These are phyloP conservation scores for Colletotrichum coccodes DNA, from an alignment of 2,329 filamentous ascomycete species.

Conservation along the genomic window DNA sequence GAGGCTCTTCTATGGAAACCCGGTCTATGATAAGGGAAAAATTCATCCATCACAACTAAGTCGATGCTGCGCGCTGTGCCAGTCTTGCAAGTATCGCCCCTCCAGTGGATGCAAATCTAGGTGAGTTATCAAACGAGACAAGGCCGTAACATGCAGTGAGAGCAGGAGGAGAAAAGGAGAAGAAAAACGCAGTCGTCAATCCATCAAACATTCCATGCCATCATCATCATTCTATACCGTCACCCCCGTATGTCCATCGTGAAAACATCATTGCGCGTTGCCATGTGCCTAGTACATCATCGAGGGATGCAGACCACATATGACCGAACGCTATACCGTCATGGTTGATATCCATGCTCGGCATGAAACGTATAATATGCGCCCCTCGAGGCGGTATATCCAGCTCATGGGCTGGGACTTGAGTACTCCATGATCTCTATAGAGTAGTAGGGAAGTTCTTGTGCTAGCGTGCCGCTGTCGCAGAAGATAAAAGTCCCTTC, in stretches of 20 bases:
- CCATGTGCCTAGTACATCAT: not conserved
- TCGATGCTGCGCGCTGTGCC: conserved; percentile 8
- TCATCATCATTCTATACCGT: conserved; percentile 1
- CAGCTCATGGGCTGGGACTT: conserved; percentile 21
- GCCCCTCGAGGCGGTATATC: not conserved
- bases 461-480: conserved; percentile 49
- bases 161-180: not conserved
- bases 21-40: not conserved
- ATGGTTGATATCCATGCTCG: not conserved
- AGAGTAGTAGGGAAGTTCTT: conserved; percentile 61
- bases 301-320: not conserved
- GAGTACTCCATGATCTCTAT: conserved; percentile 59
- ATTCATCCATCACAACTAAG: not conserved
- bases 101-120: not conserved
- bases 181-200: not conserved
- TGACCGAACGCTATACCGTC: conserved; percentile 9
- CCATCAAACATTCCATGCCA: not conserved
- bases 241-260: conserved; percentile 4
- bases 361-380: conserved; percentile 11
- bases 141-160: not conserved
- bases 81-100: not conserved
- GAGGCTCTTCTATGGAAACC: conserved; percentile 22
- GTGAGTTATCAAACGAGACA: not conserved
- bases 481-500: conserved; percentile 38
- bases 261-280: not conserved